A percentile compares a stretch with the other conserved stretches of the same genome.
Evolutionary conservation across 169 alveolate genomes (phyloP).

Genomic region (Sarcocystis neurona): DNA sequence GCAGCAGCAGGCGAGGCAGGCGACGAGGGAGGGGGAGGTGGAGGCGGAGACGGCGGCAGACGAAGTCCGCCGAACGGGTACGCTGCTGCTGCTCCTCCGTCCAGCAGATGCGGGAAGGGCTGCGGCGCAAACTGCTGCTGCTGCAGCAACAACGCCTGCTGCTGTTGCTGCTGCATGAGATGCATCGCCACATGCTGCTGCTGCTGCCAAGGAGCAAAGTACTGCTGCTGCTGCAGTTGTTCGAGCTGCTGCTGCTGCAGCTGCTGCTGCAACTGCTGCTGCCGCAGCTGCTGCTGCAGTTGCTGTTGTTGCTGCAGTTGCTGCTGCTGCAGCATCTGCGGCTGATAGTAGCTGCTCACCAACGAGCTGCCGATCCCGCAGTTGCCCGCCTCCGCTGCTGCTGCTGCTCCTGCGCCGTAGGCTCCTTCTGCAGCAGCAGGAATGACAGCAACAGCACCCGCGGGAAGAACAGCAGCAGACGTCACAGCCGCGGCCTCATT

Average conservation of each 20-base stretch:
- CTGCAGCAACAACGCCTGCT: neutral
- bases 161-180: slow-evolving; percentile 4
- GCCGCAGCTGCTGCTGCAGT: slow-evolving; percentile 26
- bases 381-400: slow-evolving; percentile 17
- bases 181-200: neutral
- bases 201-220: neutral
- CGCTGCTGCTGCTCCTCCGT: neutral
- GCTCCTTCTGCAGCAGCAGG: neutral
- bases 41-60: neutral
- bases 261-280: slow-evolving; percentile 26
- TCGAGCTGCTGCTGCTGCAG: slow-evolving; percentile 53
- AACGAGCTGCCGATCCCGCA: neutral
- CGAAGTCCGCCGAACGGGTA: neutral
- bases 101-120: neutral
- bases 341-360: slow-evolving; percentile 4
- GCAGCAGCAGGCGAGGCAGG: slow-evolving; percentile 28
- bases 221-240: slow-evolving; percentile 53
- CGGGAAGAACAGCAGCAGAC: slow-evolving; percentile 15
- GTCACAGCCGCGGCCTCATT: neutral
- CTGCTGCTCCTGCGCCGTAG: slow-evolving; percentile 1
- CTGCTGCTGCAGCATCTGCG: slow-evolving; percentile 30
- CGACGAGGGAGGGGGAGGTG: neutral
- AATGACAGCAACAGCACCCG: slow-evolving; percentile 24
- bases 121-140: neutral
- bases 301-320: neutral